A percentile compares a stretch with the other conserved stretches of the same genome.
These are phyloP conservation scores for Talaromyces verruculosus DNA, from an alignment of 2,329 filamentous ascomycete genomes.

Conservation along the genomic window DNA sequence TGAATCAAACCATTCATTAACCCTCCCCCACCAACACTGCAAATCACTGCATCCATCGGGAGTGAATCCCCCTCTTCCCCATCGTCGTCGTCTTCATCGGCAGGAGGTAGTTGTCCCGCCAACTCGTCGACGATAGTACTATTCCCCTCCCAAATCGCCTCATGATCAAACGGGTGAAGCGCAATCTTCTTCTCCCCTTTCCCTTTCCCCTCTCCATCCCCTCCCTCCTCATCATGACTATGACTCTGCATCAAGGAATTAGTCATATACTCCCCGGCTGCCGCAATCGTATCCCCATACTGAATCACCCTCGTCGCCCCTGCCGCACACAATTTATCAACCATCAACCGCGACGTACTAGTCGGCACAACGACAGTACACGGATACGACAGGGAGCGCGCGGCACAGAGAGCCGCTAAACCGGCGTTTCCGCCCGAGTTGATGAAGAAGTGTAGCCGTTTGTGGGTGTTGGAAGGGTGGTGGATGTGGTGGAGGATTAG, in stretches of 20 bases:
- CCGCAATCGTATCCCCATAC: constrained; percentile 65
- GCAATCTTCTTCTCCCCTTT: constrained; percentile 41
- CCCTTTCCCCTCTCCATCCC: constrained; percentile 28
- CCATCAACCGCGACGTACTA: constrained; percentile 66
- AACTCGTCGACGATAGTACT: constrained; percentile 48
- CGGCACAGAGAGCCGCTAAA: constrained; percentile 74
- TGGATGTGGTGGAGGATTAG: constrained; percentile 59
- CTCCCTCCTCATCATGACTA: neutral
- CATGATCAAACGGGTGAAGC: constrained; percentile 48
- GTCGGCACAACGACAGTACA: constrained; percentile 74
- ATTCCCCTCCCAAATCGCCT: constrained; percentile 49
- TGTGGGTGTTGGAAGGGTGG: constrained; percentile 41
- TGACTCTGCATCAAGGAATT: constrained; percentile 45
- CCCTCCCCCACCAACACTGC: constrained; percentile 77
- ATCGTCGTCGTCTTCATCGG: constrained; percentile 33
- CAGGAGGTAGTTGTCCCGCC: constrained; percentile 40
- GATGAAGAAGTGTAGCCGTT: constrained; percentile 69
- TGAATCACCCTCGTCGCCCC: constrained; percentile 67
- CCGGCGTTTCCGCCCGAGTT: constrained; percentile 83
- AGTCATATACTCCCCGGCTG: constrained; percentile 67
- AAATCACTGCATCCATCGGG: constrained; percentile 68
- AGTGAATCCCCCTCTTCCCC: constrained; percentile 25
- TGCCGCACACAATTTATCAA: constrained; percentile 66
- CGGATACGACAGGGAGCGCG: constrained; percentile 61
- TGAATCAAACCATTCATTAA: constrained; percentile 73